phyloP scores from a whole-genome alignment of 345 rosid species.

The Cardamine occulta region DNA sequence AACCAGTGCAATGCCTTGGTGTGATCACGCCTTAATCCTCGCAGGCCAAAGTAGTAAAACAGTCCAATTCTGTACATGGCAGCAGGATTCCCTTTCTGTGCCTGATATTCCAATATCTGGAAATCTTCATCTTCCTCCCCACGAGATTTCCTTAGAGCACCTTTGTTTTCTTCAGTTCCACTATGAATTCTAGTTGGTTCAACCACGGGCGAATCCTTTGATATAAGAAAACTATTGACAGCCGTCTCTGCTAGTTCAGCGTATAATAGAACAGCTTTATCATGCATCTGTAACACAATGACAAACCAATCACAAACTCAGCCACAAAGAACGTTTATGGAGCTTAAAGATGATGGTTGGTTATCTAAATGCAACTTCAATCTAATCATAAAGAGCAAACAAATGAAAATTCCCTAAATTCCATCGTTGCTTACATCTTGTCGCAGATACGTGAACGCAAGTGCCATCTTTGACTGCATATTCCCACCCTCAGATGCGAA shows the following conservation, averaged over 20 bases:
- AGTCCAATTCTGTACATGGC: constrained; percentile 92
- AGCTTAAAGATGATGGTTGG: not conserved
- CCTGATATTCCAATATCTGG: constrained; percentile 95
- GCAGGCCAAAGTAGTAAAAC: constrained; percentile 92
- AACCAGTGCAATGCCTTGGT: constrained; percentile 90
- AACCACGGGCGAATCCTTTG: constrained; percentile 87
- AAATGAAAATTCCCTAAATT: not conserved
- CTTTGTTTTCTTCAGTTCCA: constrained; percentile 97
- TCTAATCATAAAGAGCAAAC: not conserved
- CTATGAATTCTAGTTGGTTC: constrained; percentile 90
- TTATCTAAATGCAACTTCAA: not conserved
- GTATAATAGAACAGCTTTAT: constrained; percentile 76
- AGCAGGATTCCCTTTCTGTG: constrained; percentile 88
- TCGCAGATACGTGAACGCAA: constrained; percentile 81
- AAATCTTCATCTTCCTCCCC: constrained; percentile 99
- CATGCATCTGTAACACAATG: constrained; percentile 69
- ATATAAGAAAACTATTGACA: constrained; percentile 84
- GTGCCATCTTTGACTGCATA: constrained; percentile 92
- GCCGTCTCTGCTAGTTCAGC: constrained; percentile 93
- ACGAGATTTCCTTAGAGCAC: constrained; percentile 77
- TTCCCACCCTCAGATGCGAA: constrained; percentile 78
- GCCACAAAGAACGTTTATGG: not conserved
- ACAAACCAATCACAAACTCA: constrained; percentile 27
- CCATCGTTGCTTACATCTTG: constrained; percentile 72
- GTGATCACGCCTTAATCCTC: constrained; percentile 93